Evolutionary conservation across 148 eudicot genomes (phyloP).

Genomic region (Mesembryanthemum crystallinum): DNA sequence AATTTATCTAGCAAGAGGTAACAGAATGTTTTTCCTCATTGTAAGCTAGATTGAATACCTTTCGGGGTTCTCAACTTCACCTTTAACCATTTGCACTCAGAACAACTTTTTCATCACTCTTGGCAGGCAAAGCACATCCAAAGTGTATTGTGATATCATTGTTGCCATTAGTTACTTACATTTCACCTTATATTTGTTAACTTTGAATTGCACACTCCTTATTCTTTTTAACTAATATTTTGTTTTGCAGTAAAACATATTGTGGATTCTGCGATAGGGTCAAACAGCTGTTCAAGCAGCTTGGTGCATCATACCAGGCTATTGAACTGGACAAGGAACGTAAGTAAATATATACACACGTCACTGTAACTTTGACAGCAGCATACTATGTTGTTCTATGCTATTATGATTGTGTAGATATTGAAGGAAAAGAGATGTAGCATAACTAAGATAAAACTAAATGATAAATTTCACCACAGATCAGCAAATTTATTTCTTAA

Average conservation of each 20-base stretch:
- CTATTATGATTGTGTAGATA: too few species aligned
- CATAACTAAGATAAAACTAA: too few species aligned
- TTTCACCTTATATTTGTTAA: background rate
- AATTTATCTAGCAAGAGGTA: background rate
- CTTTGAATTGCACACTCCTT: background rate
- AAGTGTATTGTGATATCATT: background rate
- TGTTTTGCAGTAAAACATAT: conserved; percentile 63
- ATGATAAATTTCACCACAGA: too few species aligned
- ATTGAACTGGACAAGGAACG: conserved; percentile 68
- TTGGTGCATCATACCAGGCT: conserved; percentile 56
- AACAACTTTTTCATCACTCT: background rate
- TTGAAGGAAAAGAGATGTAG: too few species aligned
- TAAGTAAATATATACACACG: conserved; percentile 31
- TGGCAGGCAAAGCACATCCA: background rate
- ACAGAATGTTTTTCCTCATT: background rate
- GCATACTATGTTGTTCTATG: too few species aligned
- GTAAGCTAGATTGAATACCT: background rate
- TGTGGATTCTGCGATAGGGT: conserved; percentile 62
- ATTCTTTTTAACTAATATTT: background rate
- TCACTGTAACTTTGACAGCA: too few species aligned
- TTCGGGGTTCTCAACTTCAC: background rate
- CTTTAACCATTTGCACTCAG: background rate
- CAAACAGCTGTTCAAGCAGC: conserved; percentile 57
- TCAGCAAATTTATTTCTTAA: too few species aligned
- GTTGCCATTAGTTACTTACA: background rate